Conservation (phyloP, 768 basidiomycete species). For the Botryobasidium botryosum region DNA sequence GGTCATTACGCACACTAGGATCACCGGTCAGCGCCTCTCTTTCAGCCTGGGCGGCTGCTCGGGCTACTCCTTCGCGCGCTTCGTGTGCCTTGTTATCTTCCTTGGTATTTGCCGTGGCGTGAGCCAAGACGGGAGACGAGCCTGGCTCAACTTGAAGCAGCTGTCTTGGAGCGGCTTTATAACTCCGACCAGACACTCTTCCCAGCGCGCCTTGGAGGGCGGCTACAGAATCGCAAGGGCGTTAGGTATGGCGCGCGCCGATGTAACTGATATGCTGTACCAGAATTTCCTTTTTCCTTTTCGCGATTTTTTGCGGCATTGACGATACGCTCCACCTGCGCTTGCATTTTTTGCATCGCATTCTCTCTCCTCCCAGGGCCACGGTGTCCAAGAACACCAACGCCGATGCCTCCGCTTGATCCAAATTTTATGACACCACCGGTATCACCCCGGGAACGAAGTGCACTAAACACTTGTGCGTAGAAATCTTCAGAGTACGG, state of each 20-base stretch:
- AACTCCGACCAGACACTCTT: constrained; percentile 82
- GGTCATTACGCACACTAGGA: constrained; percentile 5
- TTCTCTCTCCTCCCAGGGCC: constrained; percentile 53
- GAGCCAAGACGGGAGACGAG: constrained; percentile 22
- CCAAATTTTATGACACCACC: constrained; percentile 77
- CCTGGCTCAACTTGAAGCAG: constrained; percentile 81
- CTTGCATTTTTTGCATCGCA: constrained; percentile 85
- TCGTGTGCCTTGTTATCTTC: constrained; percentile 27
- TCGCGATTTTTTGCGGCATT: constrained; percentile 76
- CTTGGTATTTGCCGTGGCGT: constrained; percentile 34
- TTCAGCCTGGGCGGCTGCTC: constrained; percentile 7
- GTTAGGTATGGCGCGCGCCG: not conserved
- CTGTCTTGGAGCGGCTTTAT: constrained; percentile 92
- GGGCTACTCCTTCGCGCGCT: constrained; percentile 37
- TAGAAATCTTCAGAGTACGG: constrained; percentile 98
- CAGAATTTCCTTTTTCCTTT: constrained; percentile 48
- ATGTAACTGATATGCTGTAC: too few species aligned
- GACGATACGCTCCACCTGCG: constrained; percentile 89
- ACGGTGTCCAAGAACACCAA: constrained; percentile 51
- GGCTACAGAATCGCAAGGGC: not conserved
- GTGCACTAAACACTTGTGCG: constrained; percentile 84
- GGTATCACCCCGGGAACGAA: constrained; percentile 58
- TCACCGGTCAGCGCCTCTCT: constrained; percentile 9
- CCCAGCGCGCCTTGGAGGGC: constrained; percentile 88
- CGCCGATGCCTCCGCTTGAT: constrained; percentile 65